These are phyloP conservation scores for Ogataea dorogensis DNA, from an alignment of 805 yeast genomes.

Conservation along the genomic window DNA sequence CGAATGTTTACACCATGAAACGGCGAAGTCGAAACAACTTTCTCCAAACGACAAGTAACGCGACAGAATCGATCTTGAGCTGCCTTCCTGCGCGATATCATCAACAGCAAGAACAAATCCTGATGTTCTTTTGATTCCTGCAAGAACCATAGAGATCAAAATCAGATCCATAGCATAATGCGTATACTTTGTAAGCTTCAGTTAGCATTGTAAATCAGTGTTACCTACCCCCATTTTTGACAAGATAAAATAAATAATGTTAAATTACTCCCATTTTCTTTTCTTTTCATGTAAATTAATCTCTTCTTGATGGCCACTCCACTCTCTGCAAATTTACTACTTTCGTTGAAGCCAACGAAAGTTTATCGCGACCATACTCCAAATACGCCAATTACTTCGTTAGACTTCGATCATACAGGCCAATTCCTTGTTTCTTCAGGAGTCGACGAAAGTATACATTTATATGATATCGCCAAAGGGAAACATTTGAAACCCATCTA, in stretches of 20 bases:
- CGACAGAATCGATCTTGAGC: slow-evolving; percentile 41
- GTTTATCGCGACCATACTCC: slow-evolving; percentile 40
- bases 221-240: slow-evolving; percentile 14
- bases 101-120: slow-evolving; percentile 48
- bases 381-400: slow-evolving; percentile 58
- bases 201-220: slow-evolving; percentile 3
- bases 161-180: slow-evolving; percentile 80
- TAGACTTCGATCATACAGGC: slow-evolving; percentile 84
- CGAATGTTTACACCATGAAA: slow-evolving; percentile 44
- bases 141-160: slow-evolving; percentile 74
- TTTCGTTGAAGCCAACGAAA: slow-evolving; percentile 36
- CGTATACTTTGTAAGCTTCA: slow-evolving; percentile 56
- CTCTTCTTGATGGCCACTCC: slow-evolving; percentile 8
- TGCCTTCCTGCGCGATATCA: slow-evolving; percentile 44
- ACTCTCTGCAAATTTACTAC: slow-evolving; percentile 8
- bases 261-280: slow-evolving; percentile 1
- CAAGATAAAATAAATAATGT: no score
- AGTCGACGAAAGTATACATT: slow-evolving; percentile 76
- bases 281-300: slow-evolving; percentile 3
- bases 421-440: slow-evolving; percentile 73
- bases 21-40: slow-evolving; percentile 48
- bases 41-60: slow-evolving; percentile 63
- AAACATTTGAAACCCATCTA: slow-evolving; percentile 63
- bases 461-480: slow-evolving; percentile 75
- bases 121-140: slow-evolving; percentile 82